Evolutionary conservation across 257 asterid species (phyloP), one percentile per base, ranked within the genome.

Genomic region (Phtheirospermum japonicum): DNA sequence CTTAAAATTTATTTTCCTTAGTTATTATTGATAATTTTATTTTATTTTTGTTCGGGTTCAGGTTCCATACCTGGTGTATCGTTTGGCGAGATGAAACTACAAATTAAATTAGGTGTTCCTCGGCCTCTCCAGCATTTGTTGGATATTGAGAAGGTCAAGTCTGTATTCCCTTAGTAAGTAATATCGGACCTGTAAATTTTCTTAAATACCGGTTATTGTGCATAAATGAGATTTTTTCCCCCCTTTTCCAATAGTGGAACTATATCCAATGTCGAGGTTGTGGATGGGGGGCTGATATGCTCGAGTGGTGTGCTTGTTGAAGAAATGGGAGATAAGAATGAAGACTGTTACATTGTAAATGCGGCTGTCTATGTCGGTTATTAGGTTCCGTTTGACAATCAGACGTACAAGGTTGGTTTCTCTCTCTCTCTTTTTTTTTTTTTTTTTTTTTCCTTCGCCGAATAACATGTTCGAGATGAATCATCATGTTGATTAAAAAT

Each of bases 361-460:
- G 99, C 96, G 20, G 99, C 95, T 66, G 96, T 89, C 34, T 92
- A 92, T 68, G 93, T 92, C 77, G 99, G 99, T 56, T 92, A 89
- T 61, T 92, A 73, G 76, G 68, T 59, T 65, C 52, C 12, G 8
- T 48, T 37, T 19, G 16, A 11, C 55, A 61, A 12, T 20, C 31
- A 36, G 55, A 19, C 30, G 6, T 23, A 40, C 62, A 28, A 68
- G 86, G 85, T 77, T 61, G 34, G 76, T 43, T 59, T 65, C 63
- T 64, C 45, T 37, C n/a, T n/a, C n/a, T n/a, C n/a, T n/a, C n/a
- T n/a, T n/a, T n/a, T n/a, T n/a, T n/a, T n/a, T n/a, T n/a, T n/a
- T n/a, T n/a, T n/a, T n/a, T n/a, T n/a, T 55, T 48, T 1, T 2
- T 48, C 54, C 49, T 4, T 42, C 1, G 30, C 18, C 26, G 3